Conservation (phyloP, 83 land plant species). For the Picea mariana region DNA sequence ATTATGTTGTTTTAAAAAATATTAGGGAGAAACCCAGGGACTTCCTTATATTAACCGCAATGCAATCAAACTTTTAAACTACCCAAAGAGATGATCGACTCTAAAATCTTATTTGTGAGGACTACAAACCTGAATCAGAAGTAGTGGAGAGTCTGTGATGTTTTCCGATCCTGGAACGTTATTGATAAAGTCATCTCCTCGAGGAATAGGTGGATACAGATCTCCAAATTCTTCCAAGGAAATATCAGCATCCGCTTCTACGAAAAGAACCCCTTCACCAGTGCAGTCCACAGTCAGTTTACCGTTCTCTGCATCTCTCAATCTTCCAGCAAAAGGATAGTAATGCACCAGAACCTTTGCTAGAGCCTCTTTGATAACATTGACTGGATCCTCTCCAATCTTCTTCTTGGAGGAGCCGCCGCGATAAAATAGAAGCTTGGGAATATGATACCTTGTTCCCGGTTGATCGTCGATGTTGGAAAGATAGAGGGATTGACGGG, state of each 20-base stretch:
- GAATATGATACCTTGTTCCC: constrained; percentile 19
- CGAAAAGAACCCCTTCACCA: constrained; percentile 27
- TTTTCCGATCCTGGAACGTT: neutral
- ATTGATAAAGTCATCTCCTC: neutral
- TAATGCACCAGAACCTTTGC: constrained; percentile 28
- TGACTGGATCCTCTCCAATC: constrained; percentile 33
- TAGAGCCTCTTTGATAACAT: constrained; percentile 23
- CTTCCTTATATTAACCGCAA: too few species aligned
- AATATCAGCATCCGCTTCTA: constrained; percentile 32
- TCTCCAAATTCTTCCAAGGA: constrained; percentile 23
- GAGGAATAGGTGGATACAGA: constrained; percentile 11
- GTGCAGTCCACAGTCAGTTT: constrained; percentile 18
- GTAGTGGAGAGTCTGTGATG: neutral
- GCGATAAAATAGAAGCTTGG: constrained; percentile 1
- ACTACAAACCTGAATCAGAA: neutral
- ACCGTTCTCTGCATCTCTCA: constrained; percentile 4
- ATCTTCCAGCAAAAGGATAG: constrained; percentile 30
- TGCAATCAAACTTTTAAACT: too few species aligned
- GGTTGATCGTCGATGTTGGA: constrained; percentile 28
- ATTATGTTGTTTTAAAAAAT: too few species aligned
- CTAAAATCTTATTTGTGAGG: too few species aligned
- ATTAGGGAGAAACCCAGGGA: too few species aligned
- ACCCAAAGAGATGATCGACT: too few species aligned
- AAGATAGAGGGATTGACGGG: constrained; percentile 14
- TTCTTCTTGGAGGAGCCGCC: neutral